Evolutionary conservation across 2,329 filamentous ascomycete species (phyloP), one percentile per base, ranked within the genome.

Genomic region (Aspergillus sergii): DNA sequence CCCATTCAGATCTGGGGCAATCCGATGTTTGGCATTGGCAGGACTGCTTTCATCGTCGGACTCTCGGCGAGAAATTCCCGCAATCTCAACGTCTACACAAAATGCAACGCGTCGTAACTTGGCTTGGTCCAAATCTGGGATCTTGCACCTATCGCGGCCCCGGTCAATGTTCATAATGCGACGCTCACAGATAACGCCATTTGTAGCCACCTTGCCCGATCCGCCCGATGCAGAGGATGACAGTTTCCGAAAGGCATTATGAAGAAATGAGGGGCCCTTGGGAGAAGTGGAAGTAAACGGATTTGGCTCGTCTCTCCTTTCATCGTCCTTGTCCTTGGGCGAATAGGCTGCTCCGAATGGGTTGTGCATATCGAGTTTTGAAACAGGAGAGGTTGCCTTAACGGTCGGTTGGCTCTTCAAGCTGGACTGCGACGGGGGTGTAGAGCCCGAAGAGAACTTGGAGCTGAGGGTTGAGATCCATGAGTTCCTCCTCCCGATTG

Each of bases 51-150:
- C 79, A 19, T 81, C 79, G 11, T 84, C 77, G 19, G 83, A 83
- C 3, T 95, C 91, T 69, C 96, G 95, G 69, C 88, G 89, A 28
- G 94, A 92, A 73, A 92, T 89, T 0, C 93, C 92, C 3, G 94
- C 94, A 73, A 99, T 96, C 77, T 99, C 95, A 5, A 99, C 94
- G 73, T 99, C 95, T 3, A 99, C 95, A 70, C 92, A 97, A 73
- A 99, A 99, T 0, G 94, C 91, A 0, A 99, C 95, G 59, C 93
- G 88, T 59, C 93, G 87, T 64, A 99, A 79, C 75, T 95, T 97
- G 56, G 88, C 87, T 71, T 90, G 88, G 68, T 93, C 89, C 54
- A 99, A 82, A 68, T 96, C 94, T 5, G 87, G 82, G 34, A 98
- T 88, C 28, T 87, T 85, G 75, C 93, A 96, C 67, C 95, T 84